These are phyloP conservation scores for Linum tenue DNA, from an alignment of 345 rosid species.

Conservation along the genomic window DNA sequence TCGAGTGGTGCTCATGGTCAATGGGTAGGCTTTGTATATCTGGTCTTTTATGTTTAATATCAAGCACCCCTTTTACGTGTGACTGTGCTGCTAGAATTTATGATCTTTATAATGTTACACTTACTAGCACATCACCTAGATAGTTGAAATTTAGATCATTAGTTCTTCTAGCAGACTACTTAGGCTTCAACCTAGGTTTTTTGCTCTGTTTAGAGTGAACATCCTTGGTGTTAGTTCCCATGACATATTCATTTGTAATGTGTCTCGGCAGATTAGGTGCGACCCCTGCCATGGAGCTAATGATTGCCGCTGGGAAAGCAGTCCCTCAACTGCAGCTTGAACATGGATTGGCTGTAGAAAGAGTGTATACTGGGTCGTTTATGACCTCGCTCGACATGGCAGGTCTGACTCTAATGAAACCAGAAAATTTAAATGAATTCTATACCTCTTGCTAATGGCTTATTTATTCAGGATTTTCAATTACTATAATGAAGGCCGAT, in stretches of 20 bases:
- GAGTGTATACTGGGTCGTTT: constrained; percentile 94
- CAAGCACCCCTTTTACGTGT: constrained; percentile 2
- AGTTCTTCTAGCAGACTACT: too few relatives aligned
- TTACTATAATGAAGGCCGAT: constrained; percentile 90
- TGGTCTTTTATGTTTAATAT: neutral
- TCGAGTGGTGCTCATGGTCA: constrained; percentile 89
- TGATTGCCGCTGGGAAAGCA: constrained; percentile 90
- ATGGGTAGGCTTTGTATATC: constrained; percentile 52
- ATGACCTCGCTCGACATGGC: constrained; percentile 99
- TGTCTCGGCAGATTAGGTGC: constrained; percentile 63
- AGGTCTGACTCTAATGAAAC: constrained; percentile 40
- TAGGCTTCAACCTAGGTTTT: neutral
- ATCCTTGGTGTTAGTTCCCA: neutral
- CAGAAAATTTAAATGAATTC: neutral
- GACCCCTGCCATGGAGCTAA: constrained; percentile 87
- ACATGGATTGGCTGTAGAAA: constrained; percentile 92
- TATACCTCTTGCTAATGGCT: neutral
- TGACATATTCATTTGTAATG: neutral
- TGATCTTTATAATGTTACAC: neutral
- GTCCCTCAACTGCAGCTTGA: constrained; percentile 86
- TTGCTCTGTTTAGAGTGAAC: neutral
- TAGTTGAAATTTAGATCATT: too few relatives aligned
- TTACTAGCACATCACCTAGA: neutral
- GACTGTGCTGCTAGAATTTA: neutral
- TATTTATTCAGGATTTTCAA: constrained; percentile 65